Evolutionary conservation across 2,329 filamentous ascomycete genomes (phyloP).

Genomic region (Scedosporium aurantiacum): DNA sequence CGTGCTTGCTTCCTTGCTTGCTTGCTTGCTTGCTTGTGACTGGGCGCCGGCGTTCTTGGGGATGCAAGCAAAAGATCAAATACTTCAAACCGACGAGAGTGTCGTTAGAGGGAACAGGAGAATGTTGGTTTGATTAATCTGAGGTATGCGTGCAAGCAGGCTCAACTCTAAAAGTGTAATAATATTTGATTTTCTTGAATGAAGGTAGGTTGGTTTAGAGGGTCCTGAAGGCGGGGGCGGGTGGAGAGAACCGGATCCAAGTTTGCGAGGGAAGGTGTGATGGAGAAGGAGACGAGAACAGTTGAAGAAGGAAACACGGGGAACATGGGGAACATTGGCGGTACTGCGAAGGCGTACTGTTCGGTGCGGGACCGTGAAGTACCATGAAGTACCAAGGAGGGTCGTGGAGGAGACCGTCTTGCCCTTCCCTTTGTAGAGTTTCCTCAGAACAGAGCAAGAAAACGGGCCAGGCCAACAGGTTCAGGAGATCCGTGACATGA

Average conservation of each 20-base stretch:
- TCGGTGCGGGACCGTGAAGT: not conserved
- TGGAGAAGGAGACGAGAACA: not conserved
- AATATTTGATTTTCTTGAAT: too few species aligned
- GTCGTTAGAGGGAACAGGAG: not conserved
- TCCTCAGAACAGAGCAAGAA: not conserved
- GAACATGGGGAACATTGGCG: not conserved
- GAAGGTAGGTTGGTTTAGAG: not conserved
- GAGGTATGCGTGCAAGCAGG: too few species aligned
- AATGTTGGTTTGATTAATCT: too few species aligned
- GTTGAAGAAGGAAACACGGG: not conserved
- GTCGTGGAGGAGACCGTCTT: too few species aligned
- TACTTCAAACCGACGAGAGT: too few species aligned
- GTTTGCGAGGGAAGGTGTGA: not conserved
- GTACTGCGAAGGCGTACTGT: not conserved
- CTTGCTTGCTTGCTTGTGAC: too few species aligned
- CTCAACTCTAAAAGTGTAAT: too few species aligned
- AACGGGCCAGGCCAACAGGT: not conserved
- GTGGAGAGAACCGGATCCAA: not conserved
- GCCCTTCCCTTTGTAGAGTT: not conserved
- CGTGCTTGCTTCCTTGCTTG: too few species aligned
- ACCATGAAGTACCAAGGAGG: too few species aligned
- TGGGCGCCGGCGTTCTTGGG: too few species aligned
- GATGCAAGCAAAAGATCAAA: too few species aligned
- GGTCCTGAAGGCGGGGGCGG: not conserved
- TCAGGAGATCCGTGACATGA: not conserved